Evolutionary conservation across 2,329 filamentous ascomycete genomes (phyloP), one percentile per base, ranked within the genome.

Genomic region (Penicillium digitatum): DNA sequence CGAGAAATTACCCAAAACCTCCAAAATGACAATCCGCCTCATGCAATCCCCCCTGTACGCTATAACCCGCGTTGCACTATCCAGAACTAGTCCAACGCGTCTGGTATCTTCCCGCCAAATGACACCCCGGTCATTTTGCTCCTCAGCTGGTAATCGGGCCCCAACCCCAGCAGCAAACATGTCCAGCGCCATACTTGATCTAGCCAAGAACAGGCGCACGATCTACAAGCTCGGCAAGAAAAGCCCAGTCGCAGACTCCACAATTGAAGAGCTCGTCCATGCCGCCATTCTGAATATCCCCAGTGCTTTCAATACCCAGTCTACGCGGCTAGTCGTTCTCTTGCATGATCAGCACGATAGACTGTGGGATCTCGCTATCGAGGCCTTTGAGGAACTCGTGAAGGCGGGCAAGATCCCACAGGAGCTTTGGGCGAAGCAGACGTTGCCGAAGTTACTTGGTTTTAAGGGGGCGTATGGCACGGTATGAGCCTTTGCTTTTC

Each of bases 251-350:
- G 55, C 69, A 4, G 72, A 75, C 59, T 62, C 67, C 34, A 64
- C 70, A 60, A 65, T 75, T 54, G 67, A 73, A 47, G 66, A 69
- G 46, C 65, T 75, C 29, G 70, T 75, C 34, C 66, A 73, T 50
- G 60, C 67, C 12, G 79, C 84, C 52, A 78, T 94, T 63, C 78
- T 84, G 56, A 80, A 90, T 72, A 81, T 87, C 1, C 92, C 92
- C 39, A 87, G 84, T 49, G 85, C 87, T 61, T 96, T 96, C 86
- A 96, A 96, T 84, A 88, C 85, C 39, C 92, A 96, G 79, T 85
- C 85, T 63, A 87, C 89, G 63, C 87, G 92, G 56, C 77, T 88
- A 55, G 82, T 95, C 45, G 82, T 96, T 48, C 83, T 96, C 52
- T 81, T 94, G 68, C 87, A 88, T 67, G 83, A 82, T 59, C 88